These are phyloP conservation scores for Sclerotinia trifoliorum DNA, from an alignment of 2,329 filamentous ascomycete species.

Conservation along the genomic window DNA sequence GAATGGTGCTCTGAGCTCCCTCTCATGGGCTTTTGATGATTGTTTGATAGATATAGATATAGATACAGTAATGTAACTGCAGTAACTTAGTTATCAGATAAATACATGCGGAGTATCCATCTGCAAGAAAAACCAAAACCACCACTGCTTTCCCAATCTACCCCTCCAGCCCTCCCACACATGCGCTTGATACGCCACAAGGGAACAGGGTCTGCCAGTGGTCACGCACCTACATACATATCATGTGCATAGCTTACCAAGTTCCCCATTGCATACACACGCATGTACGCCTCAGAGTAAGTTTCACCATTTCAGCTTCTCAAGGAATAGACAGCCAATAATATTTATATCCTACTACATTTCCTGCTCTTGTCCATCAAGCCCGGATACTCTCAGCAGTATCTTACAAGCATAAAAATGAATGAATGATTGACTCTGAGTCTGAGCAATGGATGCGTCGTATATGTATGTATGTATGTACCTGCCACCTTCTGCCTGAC, in stretches of 20 bases:
- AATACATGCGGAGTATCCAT: neutral
- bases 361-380: neutral
- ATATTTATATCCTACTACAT: no score
- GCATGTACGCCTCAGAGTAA: neutral
- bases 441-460: neutral
- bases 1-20: neutral
- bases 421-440: no score
- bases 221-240: neutral
- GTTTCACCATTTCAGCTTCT: slow-evolving; percentile 1
- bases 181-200: neutral
- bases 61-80: neutral
- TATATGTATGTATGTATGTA: neutral
- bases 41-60: neutral
- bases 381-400: neutral
- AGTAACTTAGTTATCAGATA: neutral
- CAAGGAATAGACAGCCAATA: neutral
- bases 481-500: no score
- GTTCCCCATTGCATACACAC: neutral
- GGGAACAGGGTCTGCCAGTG: neutral
- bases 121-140: neutral
- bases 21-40: neutral
- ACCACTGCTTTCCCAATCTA: neutral
- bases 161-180: neutral
- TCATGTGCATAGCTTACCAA: neutral
- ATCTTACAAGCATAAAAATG: neutral